These are phyloP conservation scores for Agroathelia rolfsii DNA, from an alignment of 1,284 basidiomycete species.

Conservation along the genomic window DNA sequence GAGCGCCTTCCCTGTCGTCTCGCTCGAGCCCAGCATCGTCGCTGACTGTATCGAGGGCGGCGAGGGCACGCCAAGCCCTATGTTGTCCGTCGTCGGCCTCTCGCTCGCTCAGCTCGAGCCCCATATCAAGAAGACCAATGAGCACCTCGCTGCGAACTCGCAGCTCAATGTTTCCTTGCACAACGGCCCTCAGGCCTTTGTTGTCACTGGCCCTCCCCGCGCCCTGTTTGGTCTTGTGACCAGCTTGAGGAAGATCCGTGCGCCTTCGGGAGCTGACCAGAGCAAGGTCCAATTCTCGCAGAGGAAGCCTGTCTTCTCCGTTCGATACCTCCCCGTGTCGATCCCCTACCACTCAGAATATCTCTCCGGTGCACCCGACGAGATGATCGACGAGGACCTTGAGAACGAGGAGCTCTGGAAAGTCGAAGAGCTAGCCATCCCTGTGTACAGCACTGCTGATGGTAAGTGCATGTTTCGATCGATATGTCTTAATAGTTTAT, in stretches of 20 bases:
- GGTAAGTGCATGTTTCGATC: constrained; percentile 44
- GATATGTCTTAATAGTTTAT: constrained; percentile 8
- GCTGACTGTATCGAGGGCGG: constrained; percentile 86
- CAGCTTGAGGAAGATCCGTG: constrained; percentile 82
- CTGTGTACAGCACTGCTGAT: constrained; percentile 89
- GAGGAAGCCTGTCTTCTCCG: constrained; percentile 88
- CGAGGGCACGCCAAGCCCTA: constrained; percentile 88
- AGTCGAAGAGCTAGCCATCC: constrained; percentile 65
- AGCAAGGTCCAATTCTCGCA: constrained; percentile 91
- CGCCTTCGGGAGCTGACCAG: constrained; percentile 83
- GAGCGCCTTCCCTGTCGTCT: constrained; percentile 88
- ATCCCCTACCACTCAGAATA: constrained; percentile 95
- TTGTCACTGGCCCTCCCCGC: constrained; percentile 88
- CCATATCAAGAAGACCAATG: constrained; percentile 85
- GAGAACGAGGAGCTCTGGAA: constrained; percentile 75
- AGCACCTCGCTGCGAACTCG: constrained; percentile 71
- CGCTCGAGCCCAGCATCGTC: constrained; percentile 83
- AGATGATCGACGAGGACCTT: constrained; percentile 68
- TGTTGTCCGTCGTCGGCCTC: constrained; percentile 87
- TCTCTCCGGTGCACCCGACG: constrained; percentile 69
- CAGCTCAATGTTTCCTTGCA: constrained; percentile 81
- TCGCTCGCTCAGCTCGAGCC: constrained; percentile 69
- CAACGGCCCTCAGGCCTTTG: constrained; percentile 87
- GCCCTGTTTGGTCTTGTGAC: constrained; percentile 92
- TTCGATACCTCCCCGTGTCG: constrained; percentile 88